Conservation (phyloP, 163 green algal genomes). For the Volvox carteri region DNA sequence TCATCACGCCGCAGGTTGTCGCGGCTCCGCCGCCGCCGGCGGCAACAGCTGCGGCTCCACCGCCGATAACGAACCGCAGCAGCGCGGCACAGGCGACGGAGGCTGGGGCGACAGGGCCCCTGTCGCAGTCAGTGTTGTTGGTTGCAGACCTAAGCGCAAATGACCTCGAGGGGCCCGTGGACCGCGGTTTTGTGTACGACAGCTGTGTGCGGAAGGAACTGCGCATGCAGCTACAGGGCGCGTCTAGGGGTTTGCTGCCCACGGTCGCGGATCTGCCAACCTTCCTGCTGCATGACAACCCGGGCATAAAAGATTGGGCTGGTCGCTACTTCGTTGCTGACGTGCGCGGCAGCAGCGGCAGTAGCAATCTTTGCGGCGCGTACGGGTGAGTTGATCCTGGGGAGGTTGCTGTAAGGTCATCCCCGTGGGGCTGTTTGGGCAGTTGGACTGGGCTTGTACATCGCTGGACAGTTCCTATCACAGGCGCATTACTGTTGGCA, state of each 20-base stretch:
- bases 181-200: conserved; percentile 6
- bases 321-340: conserved; percentile 39
- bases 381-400: conserved; percentile 48
- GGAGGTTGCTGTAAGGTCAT: too few species aligned
- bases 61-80: not conserved
- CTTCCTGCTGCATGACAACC: conserved; percentile 50
- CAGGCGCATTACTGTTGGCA: too few species aligned
- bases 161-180: not conserved
- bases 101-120: not conserved
- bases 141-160: conserved; percentile 53
- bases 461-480: too few species aligned
- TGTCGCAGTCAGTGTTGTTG: not conserved
- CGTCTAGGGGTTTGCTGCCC: not conserved
- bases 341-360: not conserved
- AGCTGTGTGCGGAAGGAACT: conserved; percentile 1
- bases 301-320: conserved; percentile 31
- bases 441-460: too few species aligned
- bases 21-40: not conserved
- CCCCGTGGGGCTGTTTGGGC: too few species aligned
- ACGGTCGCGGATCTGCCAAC: not conserved
- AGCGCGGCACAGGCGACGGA: not conserved
- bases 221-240: conserved; percentile 26
- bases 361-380: conserved; percentile 59
- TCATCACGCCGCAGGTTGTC: conserved; percentile 16
- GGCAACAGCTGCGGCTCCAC: not conserved